Evolutionary conservation across 1,284 basidiomycete genomes (phyloP).

Genomic region (Ganoderma meredithae): DNA sequence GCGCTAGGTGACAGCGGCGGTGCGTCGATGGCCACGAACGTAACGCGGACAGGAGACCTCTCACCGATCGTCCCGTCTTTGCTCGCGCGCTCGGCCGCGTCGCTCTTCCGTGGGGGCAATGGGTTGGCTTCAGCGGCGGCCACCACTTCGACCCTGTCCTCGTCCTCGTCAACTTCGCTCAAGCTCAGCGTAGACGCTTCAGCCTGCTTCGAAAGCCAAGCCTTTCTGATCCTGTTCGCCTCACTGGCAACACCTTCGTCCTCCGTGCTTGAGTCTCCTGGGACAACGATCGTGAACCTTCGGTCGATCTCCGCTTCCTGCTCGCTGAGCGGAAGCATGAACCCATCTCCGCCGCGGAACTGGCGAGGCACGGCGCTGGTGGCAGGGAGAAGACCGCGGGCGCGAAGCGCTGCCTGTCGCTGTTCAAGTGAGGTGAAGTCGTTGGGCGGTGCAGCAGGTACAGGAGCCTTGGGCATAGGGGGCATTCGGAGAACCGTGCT

Average conservation of each 20-base stretch:
- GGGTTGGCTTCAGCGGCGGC: not conserved
- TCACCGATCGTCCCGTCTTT: slow-evolving; percentile 20
- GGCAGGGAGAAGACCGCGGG: slow-evolving; percentile 40
- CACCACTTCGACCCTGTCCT: not conserved
- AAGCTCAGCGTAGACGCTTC: slow-evolving; percentile 5
- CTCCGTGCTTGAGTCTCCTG: slow-evolving; percentile 17
- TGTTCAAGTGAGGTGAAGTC: slow-evolving; percentile 38
- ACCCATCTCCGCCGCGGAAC: slow-evolving; percentile 34
- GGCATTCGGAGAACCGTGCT: slow-evolving; percentile 31
- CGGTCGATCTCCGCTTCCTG: slow-evolving; percentile 43
- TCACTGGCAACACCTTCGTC: slow-evolving; percentile 32
- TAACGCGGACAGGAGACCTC: slow-evolving; percentile 25
- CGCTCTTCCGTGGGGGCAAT: slow-evolving; percentile 9
- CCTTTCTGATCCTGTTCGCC: slow-evolving; percentile 41
- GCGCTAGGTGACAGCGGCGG: slow-evolving; percentile 15
- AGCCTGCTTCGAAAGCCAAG: slow-evolving; percentile 40
- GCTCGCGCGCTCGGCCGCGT: slow-evolving; percentile 24
- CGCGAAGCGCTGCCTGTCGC: slow-evolving; percentile 42
- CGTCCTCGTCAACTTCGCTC: not conserved
- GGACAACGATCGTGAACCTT: slow-evolving; percentile 36
- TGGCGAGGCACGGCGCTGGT: slow-evolving; percentile 9
- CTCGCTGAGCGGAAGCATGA: slow-evolving; percentile 39
- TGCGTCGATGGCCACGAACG: slow-evolving; percentile 21
- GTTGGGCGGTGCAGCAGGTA: slow-evolving; percentile 34
- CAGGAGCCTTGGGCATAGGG: slow-evolving; percentile 30